These are phyloP conservation scores for Xylaria sp. DNA, from an alignment of 2,329 filamentous ascomycete species.

Conservation along the genomic window DNA sequence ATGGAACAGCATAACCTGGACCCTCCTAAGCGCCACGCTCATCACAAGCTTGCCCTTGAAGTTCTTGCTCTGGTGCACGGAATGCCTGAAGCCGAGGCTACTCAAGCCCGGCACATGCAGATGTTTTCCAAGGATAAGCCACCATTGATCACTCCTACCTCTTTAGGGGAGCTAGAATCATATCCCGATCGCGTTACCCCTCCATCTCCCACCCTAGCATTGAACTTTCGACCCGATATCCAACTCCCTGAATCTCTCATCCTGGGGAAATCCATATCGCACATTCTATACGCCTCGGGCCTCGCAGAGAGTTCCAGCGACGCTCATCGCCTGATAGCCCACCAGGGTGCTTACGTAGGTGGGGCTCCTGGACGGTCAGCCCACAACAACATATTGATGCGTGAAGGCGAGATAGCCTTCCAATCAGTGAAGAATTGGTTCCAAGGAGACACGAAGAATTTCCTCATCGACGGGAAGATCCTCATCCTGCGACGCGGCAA, in stretches of 20 bases:
- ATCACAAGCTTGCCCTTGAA: constrained; percentile 85
- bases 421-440: constrained; percentile 70
- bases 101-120: constrained; percentile 65
- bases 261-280: constrained; percentile 64
- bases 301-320: constrained; percentile 67
- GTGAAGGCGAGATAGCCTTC: constrained; percentile 67
- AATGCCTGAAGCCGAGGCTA: constrained; percentile 68
- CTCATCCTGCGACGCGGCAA: constrained; percentile 72
- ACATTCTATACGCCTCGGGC: constrained; percentile 69
- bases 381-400: constrained; percentile 51
- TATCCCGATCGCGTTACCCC: constrained; percentile 39
- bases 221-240: constrained; percentile 61
- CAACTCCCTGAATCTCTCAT: constrained; percentile 70
- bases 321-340: constrained; percentile 66
- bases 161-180: constrained; percentile 35
- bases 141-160: neutral
- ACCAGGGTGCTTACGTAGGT: constrained; percentile 70
- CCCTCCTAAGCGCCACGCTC: constrained; percentile 78
- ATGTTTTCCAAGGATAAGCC: constrained; percentile 56
- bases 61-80: constrained; percentile 86
- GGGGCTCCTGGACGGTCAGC: constrained; percentile 56
- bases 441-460: constrained; percentile 67
- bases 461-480: constrained; percentile 68
- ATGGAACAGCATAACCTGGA: constrained; percentile 76
- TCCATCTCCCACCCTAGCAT: constrained; percentile 58